Evolutionary conservation across 163 green algal species (phyloP), one percentile per base, ranked within the genome.

Genomic region (Coccomyxa subellipsoidea): DNA sequence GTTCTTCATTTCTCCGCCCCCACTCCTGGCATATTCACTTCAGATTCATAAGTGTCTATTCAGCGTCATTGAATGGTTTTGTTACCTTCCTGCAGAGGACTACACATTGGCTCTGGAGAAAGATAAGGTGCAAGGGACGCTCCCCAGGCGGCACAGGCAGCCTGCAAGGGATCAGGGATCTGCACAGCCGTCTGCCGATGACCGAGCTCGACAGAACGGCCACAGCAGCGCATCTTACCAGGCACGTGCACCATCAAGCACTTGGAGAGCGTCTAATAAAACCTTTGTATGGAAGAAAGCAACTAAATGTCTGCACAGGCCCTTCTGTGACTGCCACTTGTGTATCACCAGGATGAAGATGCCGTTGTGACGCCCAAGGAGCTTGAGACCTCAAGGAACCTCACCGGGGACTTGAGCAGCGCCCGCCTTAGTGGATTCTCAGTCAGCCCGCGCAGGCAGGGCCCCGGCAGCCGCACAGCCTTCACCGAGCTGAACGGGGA

Each of bases 31-130:
- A 4, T 53, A 47, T 29, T 78, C 29, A 15, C 27, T 25, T 7
- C 27, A 53, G 27, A 78, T 12, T 12, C n/a, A 77, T 77, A 25
- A 35, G n/a, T 37, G 25, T 35, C n/a, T n/a, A n/a, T n/a, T n/a
- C n/a, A 76, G 2, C 34, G 18, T 10, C 21, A 7, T 76, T 36
- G 34, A 34, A 18, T 15, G 31, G 27, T 80, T 80, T 36, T 32
- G 37, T n/a, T n/a, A n/a, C n/a, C n/a, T n/a, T n/a, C n/a, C n/a
- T 82, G 79, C 86, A 94, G 91, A 93, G 72, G 92, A 95, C 81
- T 95, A 95, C 84, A 86, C 71, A 1, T 82, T 87, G 54, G 92
- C 92, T 0, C 82, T 95, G 47, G 85, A 95, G 76, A 81, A 85
- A 31, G 92, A 95, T 83, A 79, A 88, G 37, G 35, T 35, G 54